A percentile compares a stretch with the other conserved stretches of the same genome.
These are phyloP conservation scores for Wakefieldia striispora DNA, from an alignment of 768 basidiomycete genomes.

Conservation along the genomic window DNA sequence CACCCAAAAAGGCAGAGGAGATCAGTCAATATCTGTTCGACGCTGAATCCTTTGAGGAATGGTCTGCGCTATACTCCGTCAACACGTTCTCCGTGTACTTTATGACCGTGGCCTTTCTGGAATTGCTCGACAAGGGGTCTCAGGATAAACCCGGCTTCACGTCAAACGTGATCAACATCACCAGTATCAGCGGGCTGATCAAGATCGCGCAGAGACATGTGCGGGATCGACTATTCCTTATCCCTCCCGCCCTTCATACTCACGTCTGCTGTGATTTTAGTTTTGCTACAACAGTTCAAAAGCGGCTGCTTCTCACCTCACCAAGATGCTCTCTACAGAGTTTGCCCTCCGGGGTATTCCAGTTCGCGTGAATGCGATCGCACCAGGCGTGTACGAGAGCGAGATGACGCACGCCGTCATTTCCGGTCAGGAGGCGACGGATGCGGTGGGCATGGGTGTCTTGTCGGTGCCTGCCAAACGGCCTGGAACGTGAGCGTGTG, in stretches of 20 bases:
- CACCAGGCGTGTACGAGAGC: constrained; percentile 74
- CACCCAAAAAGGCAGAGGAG: constrained; percentile 45
- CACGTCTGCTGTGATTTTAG: constrained; percentile 34
- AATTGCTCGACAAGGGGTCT: constrained; percentile 70
- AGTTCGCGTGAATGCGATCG: constrained; percentile 71
- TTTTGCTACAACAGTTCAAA: constrained; percentile 83
- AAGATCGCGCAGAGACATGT: constrained; percentile 78
- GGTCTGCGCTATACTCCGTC: constrained; percentile 60
- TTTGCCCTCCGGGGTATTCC: constrained; percentile 64
- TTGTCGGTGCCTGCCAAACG: constrained; percentile 59
- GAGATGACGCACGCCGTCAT: constrained; percentile 68
- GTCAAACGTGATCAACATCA: constrained; percentile 72
- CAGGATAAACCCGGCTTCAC: constrained; percentile 55
- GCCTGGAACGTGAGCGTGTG: constrained; percentile 60
- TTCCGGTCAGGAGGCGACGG: constrained; percentile 41
- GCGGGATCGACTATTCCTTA: constrained; percentile 23
- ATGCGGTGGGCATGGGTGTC: constrained; percentile 60
- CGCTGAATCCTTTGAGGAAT: constrained; percentile 59
- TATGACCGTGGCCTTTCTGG: constrained; percentile 72
- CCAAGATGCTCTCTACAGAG: constrained; percentile 74
- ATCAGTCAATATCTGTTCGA: constrained; percentile 70
- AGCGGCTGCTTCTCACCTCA: constrained; percentile 74
- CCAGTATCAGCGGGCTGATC: constrained; percentile 70
- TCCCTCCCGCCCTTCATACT: neutral
- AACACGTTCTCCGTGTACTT: constrained; percentile 81